Evolutionary conservation across 140 eudicot genomes (phyloP).

Genomic region (Cichorium intybus): DNA sequence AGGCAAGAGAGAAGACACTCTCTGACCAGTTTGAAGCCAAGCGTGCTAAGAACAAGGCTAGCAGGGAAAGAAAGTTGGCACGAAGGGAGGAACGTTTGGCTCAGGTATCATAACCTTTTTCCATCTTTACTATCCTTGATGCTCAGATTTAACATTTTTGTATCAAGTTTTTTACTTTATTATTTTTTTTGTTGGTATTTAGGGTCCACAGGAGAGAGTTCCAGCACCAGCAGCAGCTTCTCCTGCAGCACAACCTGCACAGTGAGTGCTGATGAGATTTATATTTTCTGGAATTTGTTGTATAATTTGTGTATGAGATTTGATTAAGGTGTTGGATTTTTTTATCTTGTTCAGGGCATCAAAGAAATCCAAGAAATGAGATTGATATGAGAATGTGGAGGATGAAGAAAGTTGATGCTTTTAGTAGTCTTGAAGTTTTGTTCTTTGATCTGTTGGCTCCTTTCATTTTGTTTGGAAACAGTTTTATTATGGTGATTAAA

Average conservation of each 20-base stretch:
- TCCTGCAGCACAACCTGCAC: conserved; percentile 53
- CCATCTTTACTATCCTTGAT: too few species aligned
- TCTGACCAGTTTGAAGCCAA: conserved; percentile 78
- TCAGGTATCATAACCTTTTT: too few species aligned
- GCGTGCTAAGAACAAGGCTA: conserved; percentile 71
- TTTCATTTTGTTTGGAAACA: conserved; percentile 3
- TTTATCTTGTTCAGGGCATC: conserved; percentile 38
- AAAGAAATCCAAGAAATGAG: conserved; percentile 79
- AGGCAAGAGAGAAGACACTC: conserved; percentile 73
- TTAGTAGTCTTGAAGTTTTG: conserved; percentile 37
- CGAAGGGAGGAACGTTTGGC: conserved; percentile 66
- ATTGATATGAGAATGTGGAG: conserved; percentile 5
- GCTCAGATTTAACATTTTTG: too few species aligned
- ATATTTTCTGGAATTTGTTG: background rate
- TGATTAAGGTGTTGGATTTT: background rate
- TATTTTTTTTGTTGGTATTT: too few species aligned
- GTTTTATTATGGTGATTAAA: conserved; percentile 13
- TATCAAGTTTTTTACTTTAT: background rate
- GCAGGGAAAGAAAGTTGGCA: conserved; percentile 62
- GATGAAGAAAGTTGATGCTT: conserved; percentile 23
- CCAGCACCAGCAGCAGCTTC: conserved; percentile 49
- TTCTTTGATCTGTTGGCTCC: conserved; percentile 31
- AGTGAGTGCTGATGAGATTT: conserved; percentile 37
- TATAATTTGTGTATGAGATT: background rate
- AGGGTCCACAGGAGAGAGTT: conserved; percentile 58